phyloP scores from a whole-genome alignment of 441 rosid genomes.

The Croton setiger region DNA sequence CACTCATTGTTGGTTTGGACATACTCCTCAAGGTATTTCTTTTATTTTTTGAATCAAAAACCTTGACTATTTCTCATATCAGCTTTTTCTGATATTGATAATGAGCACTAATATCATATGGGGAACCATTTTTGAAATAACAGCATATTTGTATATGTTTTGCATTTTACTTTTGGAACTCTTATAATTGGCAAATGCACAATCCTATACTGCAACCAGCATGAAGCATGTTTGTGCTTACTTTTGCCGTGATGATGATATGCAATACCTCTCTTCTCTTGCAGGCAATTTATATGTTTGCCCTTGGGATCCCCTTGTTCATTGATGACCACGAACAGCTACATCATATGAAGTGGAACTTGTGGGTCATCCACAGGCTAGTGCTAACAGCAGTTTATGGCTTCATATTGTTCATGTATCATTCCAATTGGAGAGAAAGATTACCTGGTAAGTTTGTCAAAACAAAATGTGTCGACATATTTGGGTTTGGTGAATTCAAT shows the following conservation, averaged over 20 bases:
- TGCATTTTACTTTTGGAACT: neutral
- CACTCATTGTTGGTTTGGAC: constrained; percentile 67
- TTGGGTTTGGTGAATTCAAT: neutral
- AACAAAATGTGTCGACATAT: neutral
- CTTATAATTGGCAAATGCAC: neutral
- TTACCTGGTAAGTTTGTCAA: constrained; percentile 61
- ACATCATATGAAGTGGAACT: constrained; percentile 61
- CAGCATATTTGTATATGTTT: neutral
- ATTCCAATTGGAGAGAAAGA: constrained; percentile 78
- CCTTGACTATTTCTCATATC: neutral
- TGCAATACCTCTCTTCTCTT: constrained; percentile 12
- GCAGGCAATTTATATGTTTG: constrained; percentile 74
- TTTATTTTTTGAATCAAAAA: constrained; percentile 1
- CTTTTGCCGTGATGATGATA: neutral
- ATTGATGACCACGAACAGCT: constrained; percentile 45
- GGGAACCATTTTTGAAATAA: neutral
- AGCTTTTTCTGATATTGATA: constrained; percentile 8
- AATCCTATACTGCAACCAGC: neutral
- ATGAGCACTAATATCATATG: neutral
- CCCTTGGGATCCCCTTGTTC: constrained; percentile 76
- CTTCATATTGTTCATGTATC: constrained; percentile 64
- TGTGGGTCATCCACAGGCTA: constrained; percentile 80
- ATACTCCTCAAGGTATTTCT: constrained; percentile 73
- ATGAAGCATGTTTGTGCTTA: neutral
- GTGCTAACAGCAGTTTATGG: constrained; percentile 82